Base-by-base conservation (phyloP, 2,329 filamentous ascomycete genomes). In the Bimuria novae-zelandiae region DNA sequence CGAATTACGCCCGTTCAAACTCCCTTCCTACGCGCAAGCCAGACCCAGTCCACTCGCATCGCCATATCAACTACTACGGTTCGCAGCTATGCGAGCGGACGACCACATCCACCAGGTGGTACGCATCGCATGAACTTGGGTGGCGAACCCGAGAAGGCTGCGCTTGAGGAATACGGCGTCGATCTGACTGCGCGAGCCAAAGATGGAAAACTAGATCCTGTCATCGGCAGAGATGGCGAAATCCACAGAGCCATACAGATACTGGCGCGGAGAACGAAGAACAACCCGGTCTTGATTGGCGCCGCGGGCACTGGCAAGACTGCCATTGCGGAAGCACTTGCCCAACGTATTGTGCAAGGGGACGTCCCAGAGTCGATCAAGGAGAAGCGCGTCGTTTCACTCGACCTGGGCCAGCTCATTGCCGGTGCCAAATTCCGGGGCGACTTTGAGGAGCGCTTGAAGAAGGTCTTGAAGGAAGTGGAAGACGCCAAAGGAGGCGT, bases 361-460 rank as follows among this genome's bases (percentile, higher is more conserved):
- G 93, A 97, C 75, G 92, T 97, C 0, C 93, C 94, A 0, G 94
- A 97, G 75, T 96, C 90, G 62, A 89, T 99, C 72, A 96, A 96
- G 76, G 88, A 97, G 64, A 97, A 97, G 75, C 82, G 87, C 48
- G 93, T 99, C 21, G 85, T 97, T 51, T 85, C 88, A 6, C 76
- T 97, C 32, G 94, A 99, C 65, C 81, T 99, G 4, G 94, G 94
- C 2, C 91, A 90, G 30, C 83, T 99, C 14, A 97, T 99, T 64
- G 94, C 94, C 1, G 94, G 94, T 43, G 92, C 94, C 37, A 97
- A 97, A 69, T 99, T 94, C 66, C 81, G 94, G 42, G 94, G 94
- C 43, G 94, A 99, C 65, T 97, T 99, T 54, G 94, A 99, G 71
- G 94, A 99, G 71, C 82, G 94, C 36, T 71, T 97, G 54, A 97